Percentiles rank a stretch among this genome's conserved stretches.
Conservation (phyloP, 345 rosid genomes). For the Brassica incana region DNA sequence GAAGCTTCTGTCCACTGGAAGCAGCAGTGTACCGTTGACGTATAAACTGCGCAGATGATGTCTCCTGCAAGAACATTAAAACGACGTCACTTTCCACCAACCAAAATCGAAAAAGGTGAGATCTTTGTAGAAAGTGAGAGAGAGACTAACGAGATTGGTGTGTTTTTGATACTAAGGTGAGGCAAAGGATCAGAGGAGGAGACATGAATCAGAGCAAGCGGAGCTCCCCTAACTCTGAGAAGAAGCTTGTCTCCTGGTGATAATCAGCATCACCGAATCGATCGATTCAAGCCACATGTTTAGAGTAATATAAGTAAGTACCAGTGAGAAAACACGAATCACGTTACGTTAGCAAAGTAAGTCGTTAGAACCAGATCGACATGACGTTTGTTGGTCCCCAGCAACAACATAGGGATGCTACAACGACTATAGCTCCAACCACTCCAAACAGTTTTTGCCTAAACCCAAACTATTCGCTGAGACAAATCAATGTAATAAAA, state of each 20-base stretch:
- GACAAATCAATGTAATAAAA: no score
- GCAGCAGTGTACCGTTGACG: conserved; percentile 86
- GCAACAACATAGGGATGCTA: no score
- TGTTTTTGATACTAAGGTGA: conserved; percentile 79
- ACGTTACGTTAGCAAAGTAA: no score
- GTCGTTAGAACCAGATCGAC: no score
- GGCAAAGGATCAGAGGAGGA: conserved; percentile 63
- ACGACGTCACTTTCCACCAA: background rate
- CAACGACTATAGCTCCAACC: no score
- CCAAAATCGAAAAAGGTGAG: conserved; percentile 6
- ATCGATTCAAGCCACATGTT: conserved; percentile 52
- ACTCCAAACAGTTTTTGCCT: no score
- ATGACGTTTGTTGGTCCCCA: no score
- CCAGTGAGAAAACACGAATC: no score
- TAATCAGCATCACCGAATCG: conserved; percentile 53
- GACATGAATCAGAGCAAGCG: conserved; percentile 79
- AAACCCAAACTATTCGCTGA: no score
- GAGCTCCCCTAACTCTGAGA: conserved; percentile 88
- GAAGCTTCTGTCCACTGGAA: conserved; percentile 84
- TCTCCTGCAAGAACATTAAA: conserved; percentile 48
- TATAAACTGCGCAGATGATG: conserved; percentile 68
- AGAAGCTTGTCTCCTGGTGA: conserved; percentile 86
- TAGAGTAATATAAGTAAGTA: no score
- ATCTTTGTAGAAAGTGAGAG: conserved; percentile 5
- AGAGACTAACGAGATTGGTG: conserved; percentile 72